Evolutionary conservation across 139 green algal species (phyloP), one percentile per base, ranked within the genome.

Genomic region (Mychonastes homosphaera): DNA sequence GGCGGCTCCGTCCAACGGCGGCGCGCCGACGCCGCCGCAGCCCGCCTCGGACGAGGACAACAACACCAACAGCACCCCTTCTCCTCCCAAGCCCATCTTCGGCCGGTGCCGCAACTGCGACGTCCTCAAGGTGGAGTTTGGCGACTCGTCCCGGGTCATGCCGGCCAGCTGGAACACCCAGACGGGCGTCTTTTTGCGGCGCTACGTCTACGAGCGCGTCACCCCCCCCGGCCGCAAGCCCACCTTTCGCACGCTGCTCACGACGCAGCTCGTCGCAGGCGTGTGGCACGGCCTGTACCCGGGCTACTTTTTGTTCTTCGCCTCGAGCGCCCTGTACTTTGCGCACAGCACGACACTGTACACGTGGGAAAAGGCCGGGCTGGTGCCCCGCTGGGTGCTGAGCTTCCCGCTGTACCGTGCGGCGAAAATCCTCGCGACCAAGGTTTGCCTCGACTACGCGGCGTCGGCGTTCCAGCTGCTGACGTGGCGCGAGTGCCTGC

Each of bases 171-270:
- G 86, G 86, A 94, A 94, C 63, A 78, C 80, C 26, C 71, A 72
- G 36, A 94, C 86, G 1, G 85, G 81, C 23, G 62, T 57, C 18
- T 94, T 84, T 64, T 64, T 94, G 26, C 55, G 75, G 60, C 79
- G 75, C 24, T 80, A 94, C 48, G 87, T 95, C 55, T 95, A 95
- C 54, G 87, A 94, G 53, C 73, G 87, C 2, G 45, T 91, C 23
- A 83, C 76, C 0, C 69, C 78, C 10, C 65, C 51, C 8, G 74
- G 75, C 36, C 32, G 49, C 15, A 71, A 63, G 27, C 71, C 85
- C 18, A 70, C 66, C 40, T 88, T 94, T 61, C 46, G 40, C 7
- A 77, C 77, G 9, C 65, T 94, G 29, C 56, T 92, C 21, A 60
- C 76, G 30, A 95, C 87, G 6, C 87, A 95, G 71, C 48, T 86